Evolutionary conservation across 2,329 filamentous ascomycete genomes (phyloP), one percentile per base, ranked within the genome.

Genomic region (Canariomyces notabilis): DNA sequence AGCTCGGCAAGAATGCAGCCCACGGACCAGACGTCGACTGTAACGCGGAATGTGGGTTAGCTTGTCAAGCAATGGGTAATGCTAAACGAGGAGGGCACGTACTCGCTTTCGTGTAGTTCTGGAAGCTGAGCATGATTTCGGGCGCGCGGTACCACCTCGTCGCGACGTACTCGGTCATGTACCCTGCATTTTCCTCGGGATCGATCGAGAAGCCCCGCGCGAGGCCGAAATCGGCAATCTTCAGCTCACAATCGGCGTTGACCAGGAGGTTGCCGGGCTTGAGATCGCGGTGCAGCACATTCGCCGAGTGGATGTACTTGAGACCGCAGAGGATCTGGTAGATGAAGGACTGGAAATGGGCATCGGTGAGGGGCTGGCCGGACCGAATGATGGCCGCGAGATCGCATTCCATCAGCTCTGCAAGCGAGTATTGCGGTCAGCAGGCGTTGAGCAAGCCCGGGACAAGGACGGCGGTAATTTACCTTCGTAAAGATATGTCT

Each of bases 91-190:
- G 12, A 12, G 19, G 22, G 31, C 45, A 91, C 90, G 47, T 82
- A 97, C 93, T 98, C 59, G 93, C 93, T 89, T 98, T 98, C 61
- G 93, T 98, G 70, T 98, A 98, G 74, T 89, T 96, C 71, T 97
- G 91, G 80, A 98, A 98, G 74, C 89, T 96, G 68, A 98, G 74
- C 93, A 98, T 98, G 60, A 98, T 98, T 69, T 98, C 93, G 5
- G 93, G 93, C 3, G 93, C 93, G 70, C 78, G 76, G 62, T 82
- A 98, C 93, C 93, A 98, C 73, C 93, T 80, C 42, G 93, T 98
- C 41, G 93, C 93, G 46, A 98, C 93, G 63, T 98, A 98, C 71
- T 98, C 93, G 9, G 93, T 98, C 93, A 98, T 97, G 71, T 97
- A 98, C 18, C 93, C 93, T 15, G 93, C 93, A 65, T 97, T 97